A percentile compares a stretch with the other conserved stretches of the same genome.
Conservation (phyloP, 2,329 filamentous ascomycete species). For the Monosporascus ibericus region DNA sequence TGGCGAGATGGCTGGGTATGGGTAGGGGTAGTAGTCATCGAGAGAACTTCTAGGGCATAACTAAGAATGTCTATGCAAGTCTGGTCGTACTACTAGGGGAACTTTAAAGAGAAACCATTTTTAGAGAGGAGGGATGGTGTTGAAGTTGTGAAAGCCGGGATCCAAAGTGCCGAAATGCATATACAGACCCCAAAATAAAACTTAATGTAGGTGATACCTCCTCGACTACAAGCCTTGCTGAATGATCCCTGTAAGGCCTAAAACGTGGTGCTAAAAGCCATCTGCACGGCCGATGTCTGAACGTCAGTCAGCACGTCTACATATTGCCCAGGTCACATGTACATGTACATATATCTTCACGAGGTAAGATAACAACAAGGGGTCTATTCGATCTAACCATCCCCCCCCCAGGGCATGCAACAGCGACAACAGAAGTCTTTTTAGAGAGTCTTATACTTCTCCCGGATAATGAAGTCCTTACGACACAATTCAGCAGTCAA, state of each 20-base stretch:
- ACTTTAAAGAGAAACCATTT: not conserved
- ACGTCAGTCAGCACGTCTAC: not conserved
- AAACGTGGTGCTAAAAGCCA: not conserved
- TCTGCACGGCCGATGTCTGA: not conserved
- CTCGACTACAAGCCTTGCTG: not conserved
- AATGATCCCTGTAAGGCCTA: not conserved
- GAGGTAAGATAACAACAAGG: no score
- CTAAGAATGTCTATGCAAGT: not conserved
- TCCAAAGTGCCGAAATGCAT: not conserved
- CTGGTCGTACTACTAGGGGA: not conserved
- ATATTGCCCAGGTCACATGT: no score
- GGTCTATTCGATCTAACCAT: no score
- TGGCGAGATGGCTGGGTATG: not conserved
- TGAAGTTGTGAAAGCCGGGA: not conserved
- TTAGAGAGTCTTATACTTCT: no score
- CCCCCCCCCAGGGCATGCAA: no score
- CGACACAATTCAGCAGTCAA: no score
- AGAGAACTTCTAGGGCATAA: no score
- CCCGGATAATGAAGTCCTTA: no score
- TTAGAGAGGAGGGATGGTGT: not conserved
- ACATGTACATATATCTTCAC: no score
- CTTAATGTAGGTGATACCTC: not conserved
- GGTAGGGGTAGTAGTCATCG: not conserved
- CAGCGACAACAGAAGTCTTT: no score
- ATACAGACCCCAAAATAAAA: no score